Base-by-base conservation (phyloP, 1,284 basidiomycete genomes). In the Neotropicomus parvogracilis region DNA sequence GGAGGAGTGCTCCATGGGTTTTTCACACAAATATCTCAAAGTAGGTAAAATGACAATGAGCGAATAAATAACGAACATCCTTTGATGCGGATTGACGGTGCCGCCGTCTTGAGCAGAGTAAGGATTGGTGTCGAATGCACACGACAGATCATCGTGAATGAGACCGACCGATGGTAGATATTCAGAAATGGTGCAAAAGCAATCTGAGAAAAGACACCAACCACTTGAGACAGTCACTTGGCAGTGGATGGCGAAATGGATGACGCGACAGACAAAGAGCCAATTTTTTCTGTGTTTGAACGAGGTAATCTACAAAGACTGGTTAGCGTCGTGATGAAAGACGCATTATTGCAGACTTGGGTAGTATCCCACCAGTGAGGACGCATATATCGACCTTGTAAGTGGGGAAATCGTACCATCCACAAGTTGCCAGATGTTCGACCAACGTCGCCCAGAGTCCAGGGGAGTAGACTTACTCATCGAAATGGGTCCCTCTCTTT, bases 401-500 rank as follows among this genome's bases (percentile, higher is more conserved):
- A n/a, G n/a, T n/a, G n/a, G n/a, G n/a, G n/a, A n/a, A n/a, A n/a
- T n/a, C n/a, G n/a, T 11, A n/a, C 10, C 20, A 17, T 5, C 8
- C 14, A 3, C 4, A 2, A 26, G 11, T 13, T 5, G 31, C 14
- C 42, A 27, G 14, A 17, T 28, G 11, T 16, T 17, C 11, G 28
- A 40, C 37, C 8, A 31, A n/a, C 1, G n/a, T 29, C 13, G 37
- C 19, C 11, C 5, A 27, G n/a, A 38, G 37, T 11, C 20, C 17
- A 8, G 13, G 6, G 11, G n/a, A 37, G 11, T 38, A 1, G 12
- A 31, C 55, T 59, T 55, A 80, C 78, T 76, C 72, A 36, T 83
- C 48, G 50, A 90, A 90, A 66, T 92, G 90, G 44, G 78, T 82
- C 2, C 89, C 88, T 24, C 91, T 76, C 67, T 91, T 94, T 2